A percentile compares a stretch with the other conserved stretches of the same genome.
phyloP scores from a whole-genome alignment of 2,329 filamentous ascomycete species.

The Thyridium curvatum region DNA sequence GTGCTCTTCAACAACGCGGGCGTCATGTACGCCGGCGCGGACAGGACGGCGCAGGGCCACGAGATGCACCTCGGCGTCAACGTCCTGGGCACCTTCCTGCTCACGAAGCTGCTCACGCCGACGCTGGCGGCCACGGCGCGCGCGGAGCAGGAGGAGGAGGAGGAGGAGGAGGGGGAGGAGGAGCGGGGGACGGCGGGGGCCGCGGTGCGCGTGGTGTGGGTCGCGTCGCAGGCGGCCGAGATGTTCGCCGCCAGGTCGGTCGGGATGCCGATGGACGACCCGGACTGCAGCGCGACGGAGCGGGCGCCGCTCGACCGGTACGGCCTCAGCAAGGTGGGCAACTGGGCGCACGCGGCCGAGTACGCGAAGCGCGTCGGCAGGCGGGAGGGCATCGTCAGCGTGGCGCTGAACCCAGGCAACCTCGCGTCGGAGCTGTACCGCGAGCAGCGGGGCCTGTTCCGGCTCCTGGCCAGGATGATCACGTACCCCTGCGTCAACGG shows the following conservation, averaged over 20 bases:
- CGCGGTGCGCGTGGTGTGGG: conserved; percentile 14
- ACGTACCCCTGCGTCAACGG: conserved; percentile 26
- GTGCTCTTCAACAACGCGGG: conserved; percentile 34
- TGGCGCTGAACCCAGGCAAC: conserved; percentile 31
- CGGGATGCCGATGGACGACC: conserved; percentile 8
- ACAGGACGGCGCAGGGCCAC: conserved; percentile 33
- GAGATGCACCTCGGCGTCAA: conserved; percentile 24
- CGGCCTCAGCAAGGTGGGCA: conserved; percentile 9
- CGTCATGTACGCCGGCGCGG: conserved; percentile 21
- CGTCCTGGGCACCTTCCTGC: conserved; percentile 10
- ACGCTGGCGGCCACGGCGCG: conserved; percentile 10
- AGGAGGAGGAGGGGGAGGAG: too few species aligned
- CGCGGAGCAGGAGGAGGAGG: neutral
- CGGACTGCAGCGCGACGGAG: conserved; percentile 6
- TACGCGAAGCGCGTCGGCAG: conserved; percentile 7
- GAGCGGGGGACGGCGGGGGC: too few species aligned
- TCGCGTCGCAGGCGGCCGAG: conserved; percentile 10
- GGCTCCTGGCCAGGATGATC: conserved; percentile 11
- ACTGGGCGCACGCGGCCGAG: conserved; percentile 11
- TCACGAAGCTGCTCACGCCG: conserved; percentile 17
- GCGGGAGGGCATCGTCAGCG: conserved; percentile 6
- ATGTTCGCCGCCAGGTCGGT: conserved; percentile 2
- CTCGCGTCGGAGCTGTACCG: conserved; percentile 29
- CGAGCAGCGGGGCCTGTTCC: conserved; percentile 11
- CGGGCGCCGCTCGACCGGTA: conserved; percentile 4